phyloP scores from a whole-genome alignment of 2,329 filamentous ascomycete species.

The Ophiostoma sp. region DNA sequence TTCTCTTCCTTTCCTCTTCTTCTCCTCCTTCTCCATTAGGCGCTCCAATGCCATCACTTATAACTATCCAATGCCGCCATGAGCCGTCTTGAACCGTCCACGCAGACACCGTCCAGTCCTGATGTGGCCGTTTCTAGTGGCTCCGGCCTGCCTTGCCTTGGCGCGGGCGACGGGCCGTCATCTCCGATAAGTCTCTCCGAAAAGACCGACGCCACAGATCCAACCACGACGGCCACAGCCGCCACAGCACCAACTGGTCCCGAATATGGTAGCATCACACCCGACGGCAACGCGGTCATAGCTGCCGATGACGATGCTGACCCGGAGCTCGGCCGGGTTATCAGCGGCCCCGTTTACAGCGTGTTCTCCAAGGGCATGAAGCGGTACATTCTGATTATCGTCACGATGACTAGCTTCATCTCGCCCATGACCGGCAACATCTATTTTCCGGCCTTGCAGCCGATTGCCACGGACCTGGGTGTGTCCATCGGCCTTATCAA shows the following conservation, averaged over 20 bases:
- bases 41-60: constrained; percentile 14
- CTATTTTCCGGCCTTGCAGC: constrained; percentile 43
- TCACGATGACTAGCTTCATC: constrained; percentile 48
- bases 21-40: neutral
- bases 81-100: constrained; percentile 12
- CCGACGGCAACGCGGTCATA: neutral
- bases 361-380: constrained; percentile 41
- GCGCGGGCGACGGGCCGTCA: no score
- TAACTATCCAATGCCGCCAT: constrained; percentile 23
- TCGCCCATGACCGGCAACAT: constrained; percentile 48
- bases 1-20: neutral
- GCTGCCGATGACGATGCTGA: neutral
- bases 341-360: constrained; percentile 39
- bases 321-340: constrained; percentile 31
- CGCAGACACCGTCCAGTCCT: constrained; percentile 5
- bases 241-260: neutral
- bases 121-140: constrained; percentile 9
- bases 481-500: constrained; percentile 42
- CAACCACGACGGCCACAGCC: neutral
- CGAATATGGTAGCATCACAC: neutral
- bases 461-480: constrained; percentile 36
- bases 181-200: neutral
- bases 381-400: constrained; percentile 49
- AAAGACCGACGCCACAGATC: neutral
- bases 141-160: neutral